Evolutionary conservation across 352 stramenopile genomes (phyloP).

Genomic region (Pilasporangium apinafurcum): DNA sequence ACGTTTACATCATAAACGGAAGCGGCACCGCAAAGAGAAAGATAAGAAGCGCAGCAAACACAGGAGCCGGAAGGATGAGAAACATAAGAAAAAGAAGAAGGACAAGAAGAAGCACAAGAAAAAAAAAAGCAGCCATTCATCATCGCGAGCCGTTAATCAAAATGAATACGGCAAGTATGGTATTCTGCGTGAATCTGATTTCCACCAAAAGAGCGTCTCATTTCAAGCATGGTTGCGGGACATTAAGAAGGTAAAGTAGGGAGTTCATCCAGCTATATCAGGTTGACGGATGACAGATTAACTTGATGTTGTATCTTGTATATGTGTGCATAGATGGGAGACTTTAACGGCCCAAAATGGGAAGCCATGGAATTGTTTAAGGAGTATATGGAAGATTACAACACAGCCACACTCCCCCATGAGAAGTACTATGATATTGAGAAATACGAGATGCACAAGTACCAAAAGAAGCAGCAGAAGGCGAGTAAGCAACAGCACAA

Average conservation of each 20-base stretch:
- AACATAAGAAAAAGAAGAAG: constrained; percentile 15
- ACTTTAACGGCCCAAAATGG: constrained; percentile 84
- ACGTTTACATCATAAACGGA: constrained; percentile 6
- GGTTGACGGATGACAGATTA: not conserved
- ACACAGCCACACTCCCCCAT: constrained; percentile 95
- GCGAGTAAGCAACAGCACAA: constrained; percentile 17
- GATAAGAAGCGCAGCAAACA: constrained; percentile 19
- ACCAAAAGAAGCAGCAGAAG: constrained; percentile 77
- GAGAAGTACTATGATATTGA: constrained; percentile 98
- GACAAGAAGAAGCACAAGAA: constrained; percentile 11
- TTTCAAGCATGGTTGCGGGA: constrained; percentile 95
- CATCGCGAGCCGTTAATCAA: constrained; percentile 71
- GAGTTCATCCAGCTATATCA: not conserved
- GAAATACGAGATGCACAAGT: constrained; percentile 95
- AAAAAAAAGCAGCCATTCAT: constrained; percentile 16
- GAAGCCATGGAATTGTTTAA: constrained; percentile 88
- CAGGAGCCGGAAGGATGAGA: constrained; percentile 14
- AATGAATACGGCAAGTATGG: constrained; percentile 95
- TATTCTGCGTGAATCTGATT: constrained; percentile 92
- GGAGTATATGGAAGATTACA: constrained; percentile 97
- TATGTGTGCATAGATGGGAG: constrained; percentile 29
- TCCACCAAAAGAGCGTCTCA: constrained; percentile 84
- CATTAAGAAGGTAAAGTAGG: constrained; percentile 82
- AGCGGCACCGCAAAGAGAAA: constrained; percentile 14
- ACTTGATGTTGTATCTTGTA: not conserved